These are phyloP conservation scores for Paspalum notatum DNA, from an alignment of 176 grass and related monocot species.

Conservation along the genomic window DNA sequence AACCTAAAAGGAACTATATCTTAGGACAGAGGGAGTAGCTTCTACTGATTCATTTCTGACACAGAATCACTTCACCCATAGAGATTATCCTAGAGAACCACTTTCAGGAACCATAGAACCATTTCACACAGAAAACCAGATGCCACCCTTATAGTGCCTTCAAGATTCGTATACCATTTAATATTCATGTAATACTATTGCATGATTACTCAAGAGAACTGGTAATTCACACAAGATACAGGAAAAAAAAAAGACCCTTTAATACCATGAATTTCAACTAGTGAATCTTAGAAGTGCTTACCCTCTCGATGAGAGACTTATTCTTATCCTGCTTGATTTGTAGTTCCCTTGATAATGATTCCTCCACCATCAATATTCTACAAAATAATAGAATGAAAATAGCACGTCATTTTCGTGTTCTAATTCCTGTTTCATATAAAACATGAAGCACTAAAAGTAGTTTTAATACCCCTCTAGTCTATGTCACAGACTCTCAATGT, in stretches of 20 bases:
- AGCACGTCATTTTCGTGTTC: neutral
- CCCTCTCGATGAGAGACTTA: slow-evolving; percentile 64
- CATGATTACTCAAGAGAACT: slow-evolving; percentile 21
- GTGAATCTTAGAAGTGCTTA: slow-evolving; percentile 48
- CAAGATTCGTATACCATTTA: neutral
- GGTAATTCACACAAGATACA: slow-evolving; percentile 14
- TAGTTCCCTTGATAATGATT: slow-evolving; percentile 53
- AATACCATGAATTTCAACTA: neutral
- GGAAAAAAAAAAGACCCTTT: neutral
- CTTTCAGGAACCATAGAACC: neutral
- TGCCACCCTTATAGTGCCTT: neutral
- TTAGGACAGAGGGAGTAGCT: neutral
- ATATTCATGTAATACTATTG: neutral
- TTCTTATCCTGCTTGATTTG: slow-evolving; percentile 63
- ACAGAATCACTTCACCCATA: neutral
- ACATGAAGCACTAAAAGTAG: neutral
- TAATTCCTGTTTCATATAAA: neutral
- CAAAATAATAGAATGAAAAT: slow-evolving; percentile 7
- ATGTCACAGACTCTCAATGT: neutral
- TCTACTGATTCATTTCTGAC: neutral
- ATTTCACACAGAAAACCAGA: neutral
- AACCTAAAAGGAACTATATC: no score
- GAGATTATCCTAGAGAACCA: neutral
- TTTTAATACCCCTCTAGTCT: neutral
- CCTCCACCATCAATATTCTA: slow-evolving; percentile 36